Base-by-base conservation (phyloP, 176 grass and related monocot genomes). In the Aegilops speltoides region DNA sequence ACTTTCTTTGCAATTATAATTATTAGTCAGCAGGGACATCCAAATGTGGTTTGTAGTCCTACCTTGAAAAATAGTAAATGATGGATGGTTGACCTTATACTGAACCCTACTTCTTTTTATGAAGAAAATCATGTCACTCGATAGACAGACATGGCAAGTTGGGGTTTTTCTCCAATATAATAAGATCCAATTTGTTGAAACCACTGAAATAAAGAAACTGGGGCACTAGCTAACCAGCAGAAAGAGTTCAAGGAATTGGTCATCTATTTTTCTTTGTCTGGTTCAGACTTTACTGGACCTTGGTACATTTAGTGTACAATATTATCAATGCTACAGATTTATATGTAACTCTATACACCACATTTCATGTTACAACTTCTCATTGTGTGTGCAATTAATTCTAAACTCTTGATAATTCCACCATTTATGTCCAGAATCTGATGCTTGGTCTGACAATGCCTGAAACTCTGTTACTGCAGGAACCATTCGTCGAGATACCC, bases 401-500 rank as follows among this genome's bases (percentile, higher is more conserved):
- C 36, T 37, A 16, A 34, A 83, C 16, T 46, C 10, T 37, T 76
- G 28, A 62, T 22, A 79, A 40, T 10, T 69, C 63, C 0, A 45
- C 10, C 45, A 4, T 50, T 75, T 19, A 19, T 17, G 48, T 29
- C 28, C 15, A 52, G 9, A 40, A 36, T 31, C 23, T 25, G 34
- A 70, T 88, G 62, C 74, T 24, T 62, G 23, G 29, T 69, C 31
- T 85, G 77, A 70, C 61, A 43, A 81, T 15, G 2, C 25, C 34
- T 89, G 15, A 70, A 78, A 75, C 74, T 26, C 29, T 77, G 31
- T 83, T 75, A 3, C 59, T 87, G 80, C 87, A 97, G 91, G 91
- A 97, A 87, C 83, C 91, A 36, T 92, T 88, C 11, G 87, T 84
- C 43, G 79, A 75, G 50, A 97, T 94, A 28, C 94, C 91, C 1